Conservation (phyloP, 2,329 filamentous ascomycete genomes). For the Epichloe sibirici region DNA sequence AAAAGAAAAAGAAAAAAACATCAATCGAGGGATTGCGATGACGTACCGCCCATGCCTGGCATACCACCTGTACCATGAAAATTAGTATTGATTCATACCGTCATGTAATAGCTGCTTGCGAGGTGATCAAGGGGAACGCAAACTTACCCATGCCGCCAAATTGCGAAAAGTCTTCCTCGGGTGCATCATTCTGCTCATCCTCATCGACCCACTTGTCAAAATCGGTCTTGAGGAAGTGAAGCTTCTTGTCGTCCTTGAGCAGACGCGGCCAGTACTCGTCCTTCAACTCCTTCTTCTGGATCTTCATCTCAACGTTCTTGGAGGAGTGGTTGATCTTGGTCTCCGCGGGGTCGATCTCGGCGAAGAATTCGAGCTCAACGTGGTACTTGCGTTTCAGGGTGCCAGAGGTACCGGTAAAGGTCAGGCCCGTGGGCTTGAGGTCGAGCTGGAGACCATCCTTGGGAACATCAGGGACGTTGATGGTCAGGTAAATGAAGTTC, state of each 20-base stretch:
- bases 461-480: conserved; percentile 76
- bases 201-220: conserved; percentile 99
- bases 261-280: conserved; percentile 93
- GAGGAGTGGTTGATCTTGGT: conserved; percentile 80
- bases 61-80: conserved; percentile 31
- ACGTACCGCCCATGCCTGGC: conserved; percentile 40
- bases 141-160: conserved; percentile 53
- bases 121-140: not conserved
- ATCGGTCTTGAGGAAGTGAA: conserved; percentile 95
- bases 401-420: conserved; percentile 71
- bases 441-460: conserved; percentile 68
- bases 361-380: conserved; percentile 77
- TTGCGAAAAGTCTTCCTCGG: conserved; percentile 66
- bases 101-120: not conserved
- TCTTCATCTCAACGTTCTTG: conserved; percentile 78
- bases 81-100: not conserved
- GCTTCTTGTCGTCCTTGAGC: conserved; percentile 78
- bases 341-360: conserved; percentile 74
- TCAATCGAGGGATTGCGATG: conserved; percentile 2
- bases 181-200: conserved; percentile 89
- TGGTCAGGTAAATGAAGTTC: conserved; percentile 92
- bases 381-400: conserved; percentile 81
- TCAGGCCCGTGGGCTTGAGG: conserved; percentile 62
- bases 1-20: not conserved
- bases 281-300: conserved; percentile 94